Conservation (phyloP, 2,329 filamentous ascomycete species). For the Fusarium piperis region DNA sequence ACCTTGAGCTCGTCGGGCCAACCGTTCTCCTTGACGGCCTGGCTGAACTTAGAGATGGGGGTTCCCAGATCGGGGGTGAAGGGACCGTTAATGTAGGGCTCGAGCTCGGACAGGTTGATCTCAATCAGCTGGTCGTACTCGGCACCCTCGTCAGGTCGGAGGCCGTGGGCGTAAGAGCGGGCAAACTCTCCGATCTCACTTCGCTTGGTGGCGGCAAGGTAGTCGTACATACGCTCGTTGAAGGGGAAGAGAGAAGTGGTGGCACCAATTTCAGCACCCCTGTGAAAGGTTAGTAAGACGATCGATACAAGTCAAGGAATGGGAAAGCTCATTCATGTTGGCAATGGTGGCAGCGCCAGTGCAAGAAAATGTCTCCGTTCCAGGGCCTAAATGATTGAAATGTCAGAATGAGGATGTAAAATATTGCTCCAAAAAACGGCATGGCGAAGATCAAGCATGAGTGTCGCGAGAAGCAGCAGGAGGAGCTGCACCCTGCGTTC, state of each 20-base stretch:
- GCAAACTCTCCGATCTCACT: slow-evolving; percentile 90
- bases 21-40: slow-evolving; percentile 81
- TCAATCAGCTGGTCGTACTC: slow-evolving; percentile 91
- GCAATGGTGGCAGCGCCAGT: slow-evolving; percentile 90
- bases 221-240: slow-evolving; percentile 98
- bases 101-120: slow-evolving; percentile 88
- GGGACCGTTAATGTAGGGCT: slow-evolving; percentile 96
- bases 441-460: too few species aligned
- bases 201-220: slow-evolving; percentile 91
- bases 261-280: slow-evolving; percentile 75
- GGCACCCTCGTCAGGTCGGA: slow-evolving; percentile 86
- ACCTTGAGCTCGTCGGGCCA: slow-evolving; percentile 95
- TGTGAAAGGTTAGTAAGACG: slow-evolving; percentile 17
- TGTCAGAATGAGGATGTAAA: too few species aligned
- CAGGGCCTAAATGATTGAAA: too few species aligned
- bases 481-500: too few species aligned
- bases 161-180: slow-evolving; percentile 83
- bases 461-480: too few species aligned
- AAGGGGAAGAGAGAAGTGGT: slow-evolving; percentile 97
- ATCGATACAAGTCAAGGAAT: slow-evolving; percentile 5
- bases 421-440: too few species aligned
- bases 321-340: slow-evolving; percentile 64
- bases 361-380: slow-evolving; percentile 77
- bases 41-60: slow-evolving; percentile 88
- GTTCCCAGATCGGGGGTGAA: slow-evolving; percentile 97